phyloP scores from a whole-genome alignment of 1,284 basidiomycete species.

The Phaffia rhodozyma region DNA sequence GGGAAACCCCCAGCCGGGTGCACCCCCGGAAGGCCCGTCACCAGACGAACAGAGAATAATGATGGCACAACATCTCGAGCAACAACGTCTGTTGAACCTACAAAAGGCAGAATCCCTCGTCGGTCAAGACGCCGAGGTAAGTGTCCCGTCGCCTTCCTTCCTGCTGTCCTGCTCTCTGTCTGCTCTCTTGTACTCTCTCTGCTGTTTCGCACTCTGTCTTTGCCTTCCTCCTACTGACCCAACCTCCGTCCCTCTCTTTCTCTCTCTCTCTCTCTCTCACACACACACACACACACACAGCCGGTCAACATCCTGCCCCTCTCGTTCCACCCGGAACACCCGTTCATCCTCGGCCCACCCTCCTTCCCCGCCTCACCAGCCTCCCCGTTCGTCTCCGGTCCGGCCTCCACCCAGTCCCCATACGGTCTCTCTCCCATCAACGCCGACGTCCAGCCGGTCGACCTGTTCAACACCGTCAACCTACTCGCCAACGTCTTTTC shows the following conservation, averaged over 20 bases:
- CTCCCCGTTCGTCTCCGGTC: not conserved
- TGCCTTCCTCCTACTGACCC: too few relatives aligned
- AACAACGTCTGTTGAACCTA: conserved; percentile 10
- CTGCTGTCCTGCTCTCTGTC: not conserved
- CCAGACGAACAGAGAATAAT: not conserved
- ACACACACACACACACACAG: not conserved
- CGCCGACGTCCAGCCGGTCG: not conserved
- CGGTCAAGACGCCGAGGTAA: conserved; percentile 12
- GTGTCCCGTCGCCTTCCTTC: not conserved
- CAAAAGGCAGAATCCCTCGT: conserved; percentile 6
- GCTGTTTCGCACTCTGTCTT: too few relatives aligned
- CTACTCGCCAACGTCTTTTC: conserved; percentile 58
- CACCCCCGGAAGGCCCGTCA: too few relatives aligned
- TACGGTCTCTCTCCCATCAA: not conserved
- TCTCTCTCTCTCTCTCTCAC: not conserved
- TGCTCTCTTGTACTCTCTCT: too few relatives aligned
- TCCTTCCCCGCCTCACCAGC: not conserved
- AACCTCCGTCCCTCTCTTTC: too few relatives aligned
- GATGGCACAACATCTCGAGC: conserved; percentile 11
- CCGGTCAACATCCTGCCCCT: conserved; percentile 24
- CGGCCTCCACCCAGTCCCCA: not conserved
- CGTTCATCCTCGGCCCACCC: conserved; percentile 18
- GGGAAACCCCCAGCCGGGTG: too few relatives aligned
- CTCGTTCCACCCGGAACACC: conserved; percentile 22
- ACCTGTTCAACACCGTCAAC: conserved; percentile 20